Base-by-base conservation (phyloP, 257 asterid genomes). In the Scutellaria barbata region DNA sequence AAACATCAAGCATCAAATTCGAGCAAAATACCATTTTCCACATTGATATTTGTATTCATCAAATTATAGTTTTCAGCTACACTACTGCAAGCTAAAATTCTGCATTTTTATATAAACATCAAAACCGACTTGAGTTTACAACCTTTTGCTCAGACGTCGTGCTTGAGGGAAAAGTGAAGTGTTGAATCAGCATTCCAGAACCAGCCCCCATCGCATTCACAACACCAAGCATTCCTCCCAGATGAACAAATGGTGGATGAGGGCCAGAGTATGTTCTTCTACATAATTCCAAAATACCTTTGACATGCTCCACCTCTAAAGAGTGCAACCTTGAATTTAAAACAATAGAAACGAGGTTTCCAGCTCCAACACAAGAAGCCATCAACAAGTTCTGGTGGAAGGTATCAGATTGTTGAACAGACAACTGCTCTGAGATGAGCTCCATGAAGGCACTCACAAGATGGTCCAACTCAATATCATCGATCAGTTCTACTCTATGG, bases 171-270 rank as follows among this genome's bases (percentile, higher is more conserved):
- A 68, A 71, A 57, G 79, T 77, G 68, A 54, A 35, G 48, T 55
- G 76, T 72, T 78, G 84, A 74, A 76, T 33, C 74, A 84, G 73
- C 6, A 79, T 82, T 67, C 95, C 98, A 9, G 89, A 95, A 82
- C 87, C 85, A 60, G 96, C 96, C 58, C 99, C 99, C 80, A 95
- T 77, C 5, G 87, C 87, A 84, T 88, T 91, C 63, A 92, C 84
- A 68, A 83, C 87, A 63, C 96, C 99, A 77, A 91, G 87, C 96
- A 89, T 88, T 12, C 89, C 99, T 68, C 99, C 97, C 39, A 95
- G 87, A 80, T 81, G 95, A 69, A 84, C 79, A 52, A 85, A 75
- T 59, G 88, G 93, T 69, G 87, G 88, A 69, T 82, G 79, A 76
- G 92, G 81, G 68, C 80, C 69, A 5, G 88, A 81, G 84, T 89